Evolutionary conservation across 2,329 filamentous ascomycete genomes (phyloP).

Genomic region (Dactylellina leptospora): DNA sequence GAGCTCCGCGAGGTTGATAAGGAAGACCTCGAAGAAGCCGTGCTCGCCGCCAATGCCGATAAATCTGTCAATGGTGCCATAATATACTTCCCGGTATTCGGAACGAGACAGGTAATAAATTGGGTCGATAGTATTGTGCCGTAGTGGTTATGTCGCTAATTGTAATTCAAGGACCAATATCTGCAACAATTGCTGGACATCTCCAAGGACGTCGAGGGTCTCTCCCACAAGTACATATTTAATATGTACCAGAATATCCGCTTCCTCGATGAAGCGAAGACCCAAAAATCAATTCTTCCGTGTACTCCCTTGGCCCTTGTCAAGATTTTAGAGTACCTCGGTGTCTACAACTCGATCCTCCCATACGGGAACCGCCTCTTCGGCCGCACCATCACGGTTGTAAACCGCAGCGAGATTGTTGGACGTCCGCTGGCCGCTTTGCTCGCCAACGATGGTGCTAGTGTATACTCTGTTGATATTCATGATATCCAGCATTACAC

Average conservation of each 20-base stretch:
- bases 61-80: conserved; percentile 72
- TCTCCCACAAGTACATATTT: conserved; percentile 92
- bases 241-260: conserved; percentile 99
- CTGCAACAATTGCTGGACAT: conserved; percentile 92
- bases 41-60: conserved; percentile 85
- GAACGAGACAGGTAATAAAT: conserved; percentile 62
- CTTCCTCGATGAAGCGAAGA: conserved; percentile 82
- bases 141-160: no score
- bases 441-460: conserved; percentile 93
- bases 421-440: conserved; percentile 90
- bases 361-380: conserved; percentile 92
- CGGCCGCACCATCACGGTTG: conserved; percentile 92
- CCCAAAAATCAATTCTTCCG: conserved; percentile 88
- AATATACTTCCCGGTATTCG: conserved; percentile 97
- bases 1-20: conserved; percentile 83
- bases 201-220: conserved; percentile 92
- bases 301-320: conserved; percentile 95
- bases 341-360: conserved; percentile 95
- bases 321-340: conserved; percentile 94
- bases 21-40: conserved; percentile 87
- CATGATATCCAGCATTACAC: conserved; percentile 92
- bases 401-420: conserved; percentile 96
- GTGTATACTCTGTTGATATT: conserved; percentile 93
- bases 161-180: conserved; percentile 78
- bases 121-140: no score